Percentiles rank a stretch among this genome's conserved stretches.
These are phyloP conservation scores for Cladorrhinum sp. DNA, from an alignment of 2,329 filamentous ascomycete species.

Conservation along the genomic window DNA sequence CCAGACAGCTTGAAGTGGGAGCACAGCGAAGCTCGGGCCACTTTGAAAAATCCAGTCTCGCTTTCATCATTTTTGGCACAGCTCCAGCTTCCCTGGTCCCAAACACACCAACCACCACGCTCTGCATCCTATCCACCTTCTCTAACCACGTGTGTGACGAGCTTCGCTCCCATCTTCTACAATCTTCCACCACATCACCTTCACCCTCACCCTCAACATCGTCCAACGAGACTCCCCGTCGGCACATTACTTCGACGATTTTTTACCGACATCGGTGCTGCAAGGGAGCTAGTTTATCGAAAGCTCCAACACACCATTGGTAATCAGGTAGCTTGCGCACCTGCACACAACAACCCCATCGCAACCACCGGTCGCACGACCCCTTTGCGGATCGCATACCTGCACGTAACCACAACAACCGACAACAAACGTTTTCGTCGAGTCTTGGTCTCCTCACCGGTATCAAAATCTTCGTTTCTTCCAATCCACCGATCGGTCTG, in stretches of 20 bases:
- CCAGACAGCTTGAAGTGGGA: neutral
- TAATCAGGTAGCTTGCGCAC: conserved; percentile 4
- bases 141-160: conserved; percentile 21
- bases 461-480: neutral
- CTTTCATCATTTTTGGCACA: conserved; percentile 22
- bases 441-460: neutral
- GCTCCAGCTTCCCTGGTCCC: conserved; percentile 13
- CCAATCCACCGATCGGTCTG: neutral
- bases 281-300: neutral
- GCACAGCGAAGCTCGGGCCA: conserved; percentile 25
- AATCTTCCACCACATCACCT: conserved; percentile 9
- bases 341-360: neutral
- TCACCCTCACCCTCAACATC: neutral
- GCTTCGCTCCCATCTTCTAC: conserved; percentile 8
- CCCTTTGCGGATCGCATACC: neutral
- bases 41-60: conserved; percentile 19
- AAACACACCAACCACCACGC: conserved; percentile 21
- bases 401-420: neutral
- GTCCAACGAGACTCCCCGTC: neutral
- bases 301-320: conserved; percentile 1
- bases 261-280: conserved; percentile 9
- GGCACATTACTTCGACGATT: neutral
- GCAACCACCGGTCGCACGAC: neutral
- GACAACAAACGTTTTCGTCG: neutral
- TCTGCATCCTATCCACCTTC: conserved; percentile 21